phyloP scores from a whole-genome alignment of 805 yeast genomes.

The Candida bentonensis region DNA sequence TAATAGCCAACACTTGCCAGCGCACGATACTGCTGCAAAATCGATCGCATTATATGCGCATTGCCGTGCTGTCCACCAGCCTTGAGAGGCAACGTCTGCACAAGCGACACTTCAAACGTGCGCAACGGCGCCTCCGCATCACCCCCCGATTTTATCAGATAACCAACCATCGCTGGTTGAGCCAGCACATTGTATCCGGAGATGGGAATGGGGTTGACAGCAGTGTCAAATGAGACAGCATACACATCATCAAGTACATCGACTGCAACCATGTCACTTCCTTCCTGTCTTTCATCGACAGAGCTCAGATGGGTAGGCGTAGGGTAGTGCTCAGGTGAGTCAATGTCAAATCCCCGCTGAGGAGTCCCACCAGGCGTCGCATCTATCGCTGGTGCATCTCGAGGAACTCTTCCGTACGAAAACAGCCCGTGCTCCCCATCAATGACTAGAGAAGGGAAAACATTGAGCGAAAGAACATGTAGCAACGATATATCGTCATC shows the following conservation, averaged over 20 bases:
- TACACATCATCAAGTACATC: background rate
- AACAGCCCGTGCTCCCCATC: background rate
- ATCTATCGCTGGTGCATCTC: too few species aligned
- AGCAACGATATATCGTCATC: background rate
- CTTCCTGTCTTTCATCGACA: background rate
- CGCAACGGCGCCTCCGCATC: background rate
- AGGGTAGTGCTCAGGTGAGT: slow-evolving; percentile 1
- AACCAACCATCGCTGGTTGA: background rate
- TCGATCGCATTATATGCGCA: background rate
- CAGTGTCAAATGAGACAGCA: background rate
- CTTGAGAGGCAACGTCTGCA: background rate
- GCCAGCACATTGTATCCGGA: background rate
- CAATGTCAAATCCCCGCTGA: background rate
- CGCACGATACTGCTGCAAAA: background rate
- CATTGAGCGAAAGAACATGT: background rate
- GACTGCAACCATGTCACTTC: background rate
- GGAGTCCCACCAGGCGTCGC: background rate
- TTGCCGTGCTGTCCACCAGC: background rate
- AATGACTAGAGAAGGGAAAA: background rate
- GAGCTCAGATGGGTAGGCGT: background rate
- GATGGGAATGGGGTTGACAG: background rate
- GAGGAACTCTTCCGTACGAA: background rate
- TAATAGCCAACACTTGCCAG: background rate
- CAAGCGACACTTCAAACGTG: background rate
- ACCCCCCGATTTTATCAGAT: background rate